Conservation (phyloP, 2,329 filamentous ascomycete genomes). For the Fusarium pseudocircinatum region DNA sequence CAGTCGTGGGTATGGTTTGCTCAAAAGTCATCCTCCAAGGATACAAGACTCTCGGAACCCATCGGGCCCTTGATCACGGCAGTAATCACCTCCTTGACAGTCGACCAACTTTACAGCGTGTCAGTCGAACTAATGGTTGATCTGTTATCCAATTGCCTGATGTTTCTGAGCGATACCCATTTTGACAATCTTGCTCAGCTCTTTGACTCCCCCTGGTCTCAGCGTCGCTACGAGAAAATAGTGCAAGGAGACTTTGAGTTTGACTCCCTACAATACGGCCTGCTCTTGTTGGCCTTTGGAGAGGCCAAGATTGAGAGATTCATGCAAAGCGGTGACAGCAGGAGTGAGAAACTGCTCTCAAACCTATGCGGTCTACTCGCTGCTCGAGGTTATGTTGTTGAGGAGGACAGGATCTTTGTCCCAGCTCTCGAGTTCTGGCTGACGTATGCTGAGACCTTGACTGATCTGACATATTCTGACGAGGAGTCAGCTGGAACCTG, state of each 20-base stretch:
- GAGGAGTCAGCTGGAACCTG: constrained; percentile 60
- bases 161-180: constrained; percentile 69
- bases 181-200: constrained; percentile 66
- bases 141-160: constrained; percentile 70
- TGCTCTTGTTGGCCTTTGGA: constrained; percentile 74
- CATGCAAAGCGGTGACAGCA: constrained; percentile 61
- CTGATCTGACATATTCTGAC: constrained; percentile 65
- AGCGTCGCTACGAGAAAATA: constrained; percentile 63
- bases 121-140: constrained; percentile 73
- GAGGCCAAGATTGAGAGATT: constrained; percentile 71
- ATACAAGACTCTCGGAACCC: constrained; percentile 65
- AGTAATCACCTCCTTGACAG: constrained; percentile 68
- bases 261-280: constrained; percentile 71
- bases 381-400: constrained; percentile 72
- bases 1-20: constrained; percentile 80
- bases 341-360: constrained; percentile 63
- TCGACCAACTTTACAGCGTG: constrained; percentile 66
- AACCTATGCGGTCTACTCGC: constrained; percentile 73
- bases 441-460: constrained; percentile 75
- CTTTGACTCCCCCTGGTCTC: constrained; percentile 69
- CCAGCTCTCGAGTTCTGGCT: constrained; percentile 84
- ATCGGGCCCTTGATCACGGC: constrained; percentile 69
- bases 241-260: constrained; percentile 70
- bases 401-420: constrained; percentile 79
- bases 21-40: constrained; percentile 69